Conservation (phyloP, 2,329 filamentous ascomycete species). For the Talaromyces funiculosus region DNA sequence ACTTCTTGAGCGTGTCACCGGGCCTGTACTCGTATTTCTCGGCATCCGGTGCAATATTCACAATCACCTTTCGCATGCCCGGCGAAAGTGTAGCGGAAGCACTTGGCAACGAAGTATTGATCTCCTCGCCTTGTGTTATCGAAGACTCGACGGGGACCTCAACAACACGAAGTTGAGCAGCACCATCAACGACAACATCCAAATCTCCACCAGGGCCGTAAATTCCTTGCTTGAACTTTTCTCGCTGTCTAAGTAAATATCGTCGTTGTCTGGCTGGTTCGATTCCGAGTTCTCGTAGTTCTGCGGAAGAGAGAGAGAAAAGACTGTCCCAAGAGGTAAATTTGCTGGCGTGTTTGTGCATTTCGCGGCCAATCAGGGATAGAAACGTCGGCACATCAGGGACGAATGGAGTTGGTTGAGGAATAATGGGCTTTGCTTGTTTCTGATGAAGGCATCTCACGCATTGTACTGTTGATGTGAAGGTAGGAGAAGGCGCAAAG, state of each 20-base stretch:
- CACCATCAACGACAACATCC: constrained; percentile 60
- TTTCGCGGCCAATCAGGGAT: constrained; percentile 79
- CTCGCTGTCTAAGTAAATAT: constrained; percentile 82
- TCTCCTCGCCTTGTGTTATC: constrained; percentile 20
- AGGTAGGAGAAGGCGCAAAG: constrained; percentile 2
- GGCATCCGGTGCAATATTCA: constrained; percentile 54
- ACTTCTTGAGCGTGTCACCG: constrained; percentile 45
- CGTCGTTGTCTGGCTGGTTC: constrained; percentile 76
- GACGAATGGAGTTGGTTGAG: constrained; percentile 74
- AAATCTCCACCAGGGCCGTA: constrained; percentile 81
- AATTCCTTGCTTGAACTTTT: constrained; percentile 71
- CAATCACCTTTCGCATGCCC: constrained; percentile 53
- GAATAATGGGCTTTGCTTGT: constrained; percentile 45
- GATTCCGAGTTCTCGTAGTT: constrained; percentile 77
- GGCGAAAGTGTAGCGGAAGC: constrained; percentile 51
- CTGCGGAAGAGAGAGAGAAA: constrained; percentile 70
- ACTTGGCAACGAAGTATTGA: constrained; percentile 23
- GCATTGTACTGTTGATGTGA: constrained; percentile 23
- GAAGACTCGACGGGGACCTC: constrained; percentile 45
- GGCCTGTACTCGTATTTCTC: constrained; percentile 49
- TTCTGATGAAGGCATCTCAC: constrained; percentile 40
- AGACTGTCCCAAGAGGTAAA: constrained; percentile 86
- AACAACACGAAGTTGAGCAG: constrained; percentile 54
- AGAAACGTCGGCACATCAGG: constrained; percentile 83
- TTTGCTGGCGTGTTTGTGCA: constrained; percentile 76